phyloP scores from a whole-genome alignment of 768 basidiomycete species.

The Chalciporus piperatus region DNA sequence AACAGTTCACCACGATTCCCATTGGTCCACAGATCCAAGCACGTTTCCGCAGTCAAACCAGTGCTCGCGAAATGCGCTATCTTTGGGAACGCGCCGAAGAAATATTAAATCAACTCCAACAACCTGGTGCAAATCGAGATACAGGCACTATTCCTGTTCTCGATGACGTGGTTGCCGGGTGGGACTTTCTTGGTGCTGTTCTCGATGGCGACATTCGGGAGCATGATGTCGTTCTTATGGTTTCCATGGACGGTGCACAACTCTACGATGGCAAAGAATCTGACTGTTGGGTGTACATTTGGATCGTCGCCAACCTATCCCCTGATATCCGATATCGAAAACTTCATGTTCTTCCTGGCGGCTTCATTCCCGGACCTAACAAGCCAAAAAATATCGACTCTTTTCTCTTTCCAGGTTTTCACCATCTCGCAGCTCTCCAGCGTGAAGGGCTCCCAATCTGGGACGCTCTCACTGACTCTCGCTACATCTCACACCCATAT shows the following conservation, averaged over 20 bases:
- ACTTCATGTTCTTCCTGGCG: constrained; percentile 10
- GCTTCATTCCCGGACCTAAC: constrained; percentile 28
- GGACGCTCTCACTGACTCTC: constrained; percentile 21
- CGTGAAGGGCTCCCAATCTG: constrained; percentile 32
- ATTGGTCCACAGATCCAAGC: not conserved
- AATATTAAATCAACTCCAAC: too few relatives aligned
- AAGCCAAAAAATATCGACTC: constrained; percentile 33
- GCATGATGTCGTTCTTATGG: constrained; percentile 31
- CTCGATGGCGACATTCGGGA: constrained; percentile 2
- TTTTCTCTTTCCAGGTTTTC: constrained; percentile 30
- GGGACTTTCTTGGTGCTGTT: constrained; percentile 8
- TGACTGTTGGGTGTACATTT: constrained; percentile 24
- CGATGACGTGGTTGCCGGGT: not conserved
- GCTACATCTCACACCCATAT: constrained; percentile 16
- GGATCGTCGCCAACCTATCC: constrained; percentile 31
- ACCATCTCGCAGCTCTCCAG: constrained; percentile 26
- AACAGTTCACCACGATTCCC: not conserved
- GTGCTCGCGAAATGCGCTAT: not conserved
- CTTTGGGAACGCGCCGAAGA: not conserved
- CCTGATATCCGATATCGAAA: constrained; percentile 18
- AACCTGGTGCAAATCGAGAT: too few relatives aligned
- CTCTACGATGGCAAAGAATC: constrained; percentile 32
- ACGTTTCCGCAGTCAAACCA: not conserved
- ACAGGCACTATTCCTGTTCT: too few relatives aligned
- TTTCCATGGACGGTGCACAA: constrained; percentile 41